Base-by-base conservation (phyloP, 78 protist genomes). In the Goniomonas avonlea region DNA sequence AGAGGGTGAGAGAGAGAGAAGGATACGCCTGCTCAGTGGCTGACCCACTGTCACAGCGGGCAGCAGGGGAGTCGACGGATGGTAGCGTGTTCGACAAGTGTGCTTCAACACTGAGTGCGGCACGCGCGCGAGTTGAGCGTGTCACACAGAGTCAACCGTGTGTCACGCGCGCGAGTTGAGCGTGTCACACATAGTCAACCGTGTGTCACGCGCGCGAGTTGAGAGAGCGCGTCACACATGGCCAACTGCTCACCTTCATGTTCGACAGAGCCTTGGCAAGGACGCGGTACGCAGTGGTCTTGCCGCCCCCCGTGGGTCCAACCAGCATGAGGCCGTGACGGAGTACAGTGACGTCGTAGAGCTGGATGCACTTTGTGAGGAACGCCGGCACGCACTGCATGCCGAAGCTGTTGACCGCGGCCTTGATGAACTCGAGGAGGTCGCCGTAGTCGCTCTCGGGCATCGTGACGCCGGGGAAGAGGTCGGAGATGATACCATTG, bases 241-340 rank as follows among this genome's bases (percentile, higher is more conserved):
- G n/a, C n/a, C n/a, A n/a, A n/a, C n/a, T 75, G 45, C 41, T 2
- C 43, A 81, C 85, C 60, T 70, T 41, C 35, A 70, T 37, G 1
- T 5, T 3, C n/a, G 60, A 3, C 9, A 70, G 60, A 20, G 37
- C 17, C 77, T 76, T 83, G 25, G 60, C 69, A 34, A 93, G 90
- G 53, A 76, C 79, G 11, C 63, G 74, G 66, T 74, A 77, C 55
- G 74, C 35, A 20, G 27, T 0, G 39, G 93, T 84, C 71, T 93
- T 93, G 23, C 96, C 96, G 20, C 89, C 84, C 21, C 94, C 96
- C 3, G 94, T 73, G 11, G 91, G 94, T 2, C 96, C 96, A 37
- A 93, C 96, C 0, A 89, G 74, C 96, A 93, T 93, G 45, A 93
- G 81, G 0, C 96, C 96, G 80, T 93, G 96, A 8, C 94, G 87